Evolutionary conservation across 1,139 yeast genomes (phyloP).

Genomic region (Debaryomycetaceae sp.): DNA sequence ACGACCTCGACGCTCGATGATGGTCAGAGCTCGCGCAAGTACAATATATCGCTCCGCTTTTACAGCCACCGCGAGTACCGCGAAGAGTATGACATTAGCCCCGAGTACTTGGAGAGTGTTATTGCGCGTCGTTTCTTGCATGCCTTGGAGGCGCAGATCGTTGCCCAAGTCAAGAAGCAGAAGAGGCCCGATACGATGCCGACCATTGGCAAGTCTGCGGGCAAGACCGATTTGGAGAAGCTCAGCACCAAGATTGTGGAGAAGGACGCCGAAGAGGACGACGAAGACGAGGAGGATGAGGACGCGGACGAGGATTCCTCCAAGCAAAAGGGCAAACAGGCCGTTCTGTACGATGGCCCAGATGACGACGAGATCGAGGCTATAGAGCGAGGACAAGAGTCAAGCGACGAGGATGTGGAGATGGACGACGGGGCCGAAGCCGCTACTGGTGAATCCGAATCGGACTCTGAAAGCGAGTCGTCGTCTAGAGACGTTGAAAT

Average conservation of each 20-base stretch:
- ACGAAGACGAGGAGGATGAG: conserved; percentile 62
- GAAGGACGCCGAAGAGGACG: conserved; percentile 18
- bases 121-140: conserved; percentile 56
- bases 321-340: conserved; percentile 47
- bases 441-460: conserved; percentile 20
- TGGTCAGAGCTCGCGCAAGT: conserved; percentile 55
- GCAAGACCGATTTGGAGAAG: conserved; percentile 40
- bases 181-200: conserved; percentile 49
- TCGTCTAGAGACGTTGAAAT: conserved; percentile 16
- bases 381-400: conserved; percentile 71
- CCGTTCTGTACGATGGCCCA: conserved; percentile 89
- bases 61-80: conserved; percentile 70
- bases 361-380: conserved; percentile 88
- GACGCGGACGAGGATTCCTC: conserved; percentile 13
- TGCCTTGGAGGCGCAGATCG: conserved; percentile 60
- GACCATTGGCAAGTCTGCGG: conserved; percentile 63
- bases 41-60: conserved; percentile 64
- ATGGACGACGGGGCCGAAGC: conserved; percentile 26
- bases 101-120: conserved; percentile 65
- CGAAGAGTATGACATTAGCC: conserved; percentile 79
- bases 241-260: conserved; percentile 22
- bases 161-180: conserved; percentile 78
- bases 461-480: conserved; percentile 21
- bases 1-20: conserved; percentile 54
- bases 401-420: conserved; percentile 50